Base-by-base conservation (phyloP, 768 basidiomycete genomes). In the Trametopsis cervina region DNA sequence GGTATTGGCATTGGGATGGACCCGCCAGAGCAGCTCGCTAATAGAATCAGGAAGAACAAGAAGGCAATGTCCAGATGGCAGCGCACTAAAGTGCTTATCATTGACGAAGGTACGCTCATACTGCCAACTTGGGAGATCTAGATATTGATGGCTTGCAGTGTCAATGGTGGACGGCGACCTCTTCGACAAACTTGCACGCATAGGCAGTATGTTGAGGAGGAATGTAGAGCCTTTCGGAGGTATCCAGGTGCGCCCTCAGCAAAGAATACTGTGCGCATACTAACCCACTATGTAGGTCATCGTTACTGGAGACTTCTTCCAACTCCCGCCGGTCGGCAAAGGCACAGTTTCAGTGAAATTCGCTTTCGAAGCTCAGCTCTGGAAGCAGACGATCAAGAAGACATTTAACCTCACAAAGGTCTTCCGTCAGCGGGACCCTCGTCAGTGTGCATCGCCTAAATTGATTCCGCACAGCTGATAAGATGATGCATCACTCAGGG, bases 221-320 rank as follows among this genome's bases (percentile, higher is more conserved):
- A 77, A 72, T 1, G n/a, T 59, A 0, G 68, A 72, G 27, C 89
- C 96, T 0, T 98, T 97, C 51, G 96, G 96, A 29, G 96, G 91
- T 1, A 94, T 98, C 22, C 95, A 98, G 73, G 87, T 87, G 27
- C 9, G 40, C 18, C 18, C 12, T 15, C 4, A 37, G 18, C 17
- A 62, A 46, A 12, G 42, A 2, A 12, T 15, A 25, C 21, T 3
- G 2, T 1, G 26, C n/a, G 23, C 37, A 20, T 0, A 27, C 10
- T 52, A 21, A 17, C 33, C 24, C 11, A 18, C 41, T 36, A 40
- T 44, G 5, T 60, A 92, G 88, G 67, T 97, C 35, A 74, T 98
- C 51, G 83, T 97, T 20, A 95, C 93, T 1, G 96, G 96, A 6
- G 96, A 99, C 62, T 98, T 98, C 69, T 97, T 98, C 70, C 95